These are phyloP conservation scores for Fusarium xyrophilum DNA, from an alignment of 2,329 filamentous ascomycete species.

Conservation along the genomic window DNA sequence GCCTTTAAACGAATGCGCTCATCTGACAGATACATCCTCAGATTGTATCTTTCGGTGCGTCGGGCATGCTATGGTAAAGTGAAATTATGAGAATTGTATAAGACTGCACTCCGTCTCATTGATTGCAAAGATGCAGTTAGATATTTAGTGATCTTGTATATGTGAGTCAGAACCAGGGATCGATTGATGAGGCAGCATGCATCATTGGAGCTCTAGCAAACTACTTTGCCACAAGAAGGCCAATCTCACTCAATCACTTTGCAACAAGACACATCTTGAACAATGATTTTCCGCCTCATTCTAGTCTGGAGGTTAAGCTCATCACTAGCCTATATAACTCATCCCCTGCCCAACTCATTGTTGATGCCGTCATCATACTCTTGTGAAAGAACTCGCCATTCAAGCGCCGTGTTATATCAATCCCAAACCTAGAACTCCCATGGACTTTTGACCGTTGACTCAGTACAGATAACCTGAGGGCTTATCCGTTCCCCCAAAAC, in stretches of 20 bases:
- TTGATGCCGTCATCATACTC: conserved; percentile 4
- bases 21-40: no score
- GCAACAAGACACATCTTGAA: background rate
- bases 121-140: rapidly evolving
- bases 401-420: conserved; percentile 10
- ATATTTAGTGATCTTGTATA: no score
- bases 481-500: background rate
- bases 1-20: background rate
- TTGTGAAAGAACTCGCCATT: conserved; percentile 1
- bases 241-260: background rate
- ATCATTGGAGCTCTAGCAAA: background rate
- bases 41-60: background rate
- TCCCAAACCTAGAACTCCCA: conserved; percentile 22
- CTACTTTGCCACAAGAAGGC: no score
- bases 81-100: rapidly evolving
- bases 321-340: conserved; percentile 6
- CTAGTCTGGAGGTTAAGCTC: background rate
- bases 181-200: background rate
- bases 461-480: conserved; percentile 7
- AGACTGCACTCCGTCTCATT: background rate
- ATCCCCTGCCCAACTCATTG: background rate
- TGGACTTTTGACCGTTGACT: conserved; percentile 5
- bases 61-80: no score
- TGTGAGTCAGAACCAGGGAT: background rate
- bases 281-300: background rate